phyloP scores from a whole-genome alignment of 768 basidiomycete genomes.

The Fibroporia radiculosa region DNA sequence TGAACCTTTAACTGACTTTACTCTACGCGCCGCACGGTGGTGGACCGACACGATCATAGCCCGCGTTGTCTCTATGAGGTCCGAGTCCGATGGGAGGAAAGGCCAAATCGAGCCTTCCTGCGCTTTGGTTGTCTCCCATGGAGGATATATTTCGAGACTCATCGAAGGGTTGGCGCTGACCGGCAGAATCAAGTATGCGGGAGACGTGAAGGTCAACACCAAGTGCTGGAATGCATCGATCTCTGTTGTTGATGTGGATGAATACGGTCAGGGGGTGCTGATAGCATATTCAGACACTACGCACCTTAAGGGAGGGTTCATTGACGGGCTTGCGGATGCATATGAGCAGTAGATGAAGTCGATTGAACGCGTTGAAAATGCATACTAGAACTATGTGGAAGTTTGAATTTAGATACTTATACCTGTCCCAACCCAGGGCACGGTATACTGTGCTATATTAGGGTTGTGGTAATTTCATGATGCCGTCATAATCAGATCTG shows the following conservation, averaged over 20 bases:
- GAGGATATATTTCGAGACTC: conserved; percentile 52
- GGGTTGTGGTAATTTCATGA: not conserved
- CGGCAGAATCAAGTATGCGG: conserved; percentile 28
- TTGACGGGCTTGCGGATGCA: conserved; percentile 47
- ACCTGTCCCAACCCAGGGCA: too few relatives aligned
- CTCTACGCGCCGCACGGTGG: conserved; percentile 48
- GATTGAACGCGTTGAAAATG: too few relatives aligned
- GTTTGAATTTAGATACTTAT: too few relatives aligned
- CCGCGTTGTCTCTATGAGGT: too few relatives aligned
- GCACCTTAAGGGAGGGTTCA: conserved; percentile 38
- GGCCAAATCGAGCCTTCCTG: conserved; percentile 21
- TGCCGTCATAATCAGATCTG: too few relatives aligned
- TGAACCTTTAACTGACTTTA: conserved; percentile 36
- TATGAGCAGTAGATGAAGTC: not conserved
- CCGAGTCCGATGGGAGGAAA: not conserved
- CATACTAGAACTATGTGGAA: too few relatives aligned
- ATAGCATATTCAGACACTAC: conserved; percentile 46
- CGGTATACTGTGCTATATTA: too few relatives aligned
- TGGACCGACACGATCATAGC: conserved; percentile 44
- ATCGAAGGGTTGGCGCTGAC: conserved; percentile 39
- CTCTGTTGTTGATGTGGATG: conserved; percentile 48
- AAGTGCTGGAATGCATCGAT: conserved; percentile 49
- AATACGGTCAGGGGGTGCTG: conserved; percentile 31
- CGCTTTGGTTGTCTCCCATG: conserved; percentile 61
- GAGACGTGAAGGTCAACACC: conserved; percentile 22